Conservation (phyloP, 495 filamentous ascomycete species). For the Penicillium turbatum region DNA sequence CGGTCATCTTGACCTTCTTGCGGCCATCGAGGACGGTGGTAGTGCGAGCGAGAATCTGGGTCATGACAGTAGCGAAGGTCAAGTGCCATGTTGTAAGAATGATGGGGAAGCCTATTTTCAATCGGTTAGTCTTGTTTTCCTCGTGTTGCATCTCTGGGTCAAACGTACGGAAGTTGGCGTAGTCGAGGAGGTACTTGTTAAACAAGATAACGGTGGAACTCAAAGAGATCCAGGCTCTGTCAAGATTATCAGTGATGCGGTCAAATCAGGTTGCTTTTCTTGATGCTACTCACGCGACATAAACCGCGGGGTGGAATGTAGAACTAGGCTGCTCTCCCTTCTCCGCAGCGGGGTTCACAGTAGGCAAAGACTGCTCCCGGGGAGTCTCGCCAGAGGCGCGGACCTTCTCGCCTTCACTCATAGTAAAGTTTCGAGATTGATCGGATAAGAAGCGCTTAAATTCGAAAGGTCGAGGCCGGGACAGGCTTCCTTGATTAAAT, state of each 20-base stretch:
- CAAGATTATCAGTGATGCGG: conserved; percentile 18
- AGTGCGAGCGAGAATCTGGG: conserved; percentile 80
- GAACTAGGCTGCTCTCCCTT: conserved; percentile 61
- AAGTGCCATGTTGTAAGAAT: conserved; percentile 93
- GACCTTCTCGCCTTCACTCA: conserved; percentile 72
- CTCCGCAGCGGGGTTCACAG: conserved; percentile 67
- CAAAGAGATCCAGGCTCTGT: conserved; percentile 82
- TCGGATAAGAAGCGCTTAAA: conserved; percentile 48
- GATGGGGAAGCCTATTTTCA: conserved; percentile 36
- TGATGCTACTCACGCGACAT: conserved; percentile 67
- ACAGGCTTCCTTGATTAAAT: conserved; percentile 45
- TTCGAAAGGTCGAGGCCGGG: conserved; percentile 49
- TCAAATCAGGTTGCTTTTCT: neutral
- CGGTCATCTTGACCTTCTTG: conserved; percentile 91
- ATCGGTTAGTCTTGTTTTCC: neutral
- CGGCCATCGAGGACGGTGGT: conserved; percentile 83
- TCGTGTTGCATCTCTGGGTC: neutral
- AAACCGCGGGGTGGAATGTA: conserved; percentile 76
- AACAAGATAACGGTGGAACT: conserved; percentile 94
- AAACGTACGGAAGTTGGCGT: conserved; percentile 73
- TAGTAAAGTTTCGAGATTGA: conserved; percentile 45
- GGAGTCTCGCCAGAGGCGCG: conserved; percentile 71
- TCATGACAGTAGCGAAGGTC: conserved; percentile 83
- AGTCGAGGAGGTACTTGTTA: conserved; percentile 97
- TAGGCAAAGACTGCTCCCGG: conserved; percentile 67